Evolutionary conservation across 768 basidiomycete genomes (phyloP), one percentile per base, ranked within the genome.

Genomic region (Tubosaeta sp.): DNA sequence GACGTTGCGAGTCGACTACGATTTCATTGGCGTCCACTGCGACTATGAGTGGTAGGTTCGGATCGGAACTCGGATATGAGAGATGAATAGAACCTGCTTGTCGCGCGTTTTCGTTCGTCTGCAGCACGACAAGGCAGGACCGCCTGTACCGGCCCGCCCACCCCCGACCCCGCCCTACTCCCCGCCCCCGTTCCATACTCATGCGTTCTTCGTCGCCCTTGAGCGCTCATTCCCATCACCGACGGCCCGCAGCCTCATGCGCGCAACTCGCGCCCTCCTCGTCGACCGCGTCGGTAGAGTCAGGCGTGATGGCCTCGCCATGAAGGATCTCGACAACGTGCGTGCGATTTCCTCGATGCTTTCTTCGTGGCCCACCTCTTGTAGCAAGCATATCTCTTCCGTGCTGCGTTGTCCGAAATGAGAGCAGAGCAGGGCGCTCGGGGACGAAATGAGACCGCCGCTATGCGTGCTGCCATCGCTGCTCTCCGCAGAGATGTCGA

Each of bases 321-420:
- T 74, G 14, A 88, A 92, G 68, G 90, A 93, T 64, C 65, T 90
- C 36, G 90, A 90, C 63, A 91, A 90, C 65, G 90, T 90, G 66
- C 48, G 86, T 62, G 8, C 36, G 1, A 19, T 0, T 25, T 35
- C 16, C 30, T 14, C 1, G 19, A 9, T 0, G 1, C 30, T n/a
- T 38, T 3, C 29, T 7, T 25, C 24, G 6, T 45, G 39, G 38
- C 49, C 34, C 19, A 47, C 42, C 0, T 21, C 25, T 29, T 19
- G 3, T 61, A 96, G 92, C 90, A 94, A 85, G 94, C 94, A 16
- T 97, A 97, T 67, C 75, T 97, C 29, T 96, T 96, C 69, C 84
- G 86, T 41, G 96, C 96, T 18, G 96, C 95, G 0, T 69, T 98
- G 32, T 90, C 90, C 2, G 94, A 98, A 66, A 74, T 95, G 42